phyloP scores from a whole-genome alignment of 2,329 filamentous ascomycete genomes.

The Aspergillus nomiae region DNA sequence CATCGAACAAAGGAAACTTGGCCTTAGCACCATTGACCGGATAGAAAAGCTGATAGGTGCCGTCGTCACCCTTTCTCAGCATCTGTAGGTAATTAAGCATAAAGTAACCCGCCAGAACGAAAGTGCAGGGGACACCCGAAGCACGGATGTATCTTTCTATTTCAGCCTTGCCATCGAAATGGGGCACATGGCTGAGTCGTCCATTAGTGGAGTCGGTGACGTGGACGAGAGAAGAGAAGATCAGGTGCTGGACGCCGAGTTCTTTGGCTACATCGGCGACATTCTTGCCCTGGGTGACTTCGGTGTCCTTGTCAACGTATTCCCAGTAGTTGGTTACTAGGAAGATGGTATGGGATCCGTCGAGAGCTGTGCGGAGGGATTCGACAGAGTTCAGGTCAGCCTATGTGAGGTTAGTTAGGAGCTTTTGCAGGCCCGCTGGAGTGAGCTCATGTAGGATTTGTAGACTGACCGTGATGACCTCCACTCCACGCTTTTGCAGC shows the following conservation, averaged over 20 bases:
- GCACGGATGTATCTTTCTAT: slow-evolving; percentile 42
- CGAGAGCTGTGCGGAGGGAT: slow-evolving; percentile 46
- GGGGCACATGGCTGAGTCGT: slow-evolving; percentile 34
- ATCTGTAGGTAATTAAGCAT: slow-evolving; percentile 44
- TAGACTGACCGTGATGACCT: slow-evolving; percentile 34
- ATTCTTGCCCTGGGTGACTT: slow-evolving; percentile 39
- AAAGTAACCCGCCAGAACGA: slow-evolving; percentile 46
- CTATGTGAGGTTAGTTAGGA: slow-evolving; percentile 13
- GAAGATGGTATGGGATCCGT: slow-evolving; percentile 53
- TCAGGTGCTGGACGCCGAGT: slow-evolving; percentile 40
- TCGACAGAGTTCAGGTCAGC: slow-evolving; percentile 44
- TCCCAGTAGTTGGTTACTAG: slow-evolving; percentile 50
- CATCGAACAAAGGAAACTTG: slow-evolving; percentile 49
- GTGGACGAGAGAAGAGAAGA: slow-evolving; percentile 44
- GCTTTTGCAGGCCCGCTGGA: neutral
- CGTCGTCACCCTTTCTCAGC: slow-evolving; percentile 31
- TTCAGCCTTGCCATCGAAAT: slow-evolving; percentile 48
- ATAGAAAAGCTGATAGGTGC: slow-evolving; percentile 25
- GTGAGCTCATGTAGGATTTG: neutral
- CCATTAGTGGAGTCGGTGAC: slow-evolving; percentile 36
- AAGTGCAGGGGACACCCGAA: slow-evolving; percentile 39
- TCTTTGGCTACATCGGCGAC: slow-evolving; percentile 42
- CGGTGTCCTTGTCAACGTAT: slow-evolving; percentile 16
- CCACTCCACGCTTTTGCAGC: slow-evolving; percentile 33
- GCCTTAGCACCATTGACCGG: slow-evolving; percentile 30